Percentiles rank a stretch among this genome's conserved stretches.
Evolutionary conservation across 148 eudicot species (phyloP).

Genomic region (Camellia lanceoleosa): DNA sequence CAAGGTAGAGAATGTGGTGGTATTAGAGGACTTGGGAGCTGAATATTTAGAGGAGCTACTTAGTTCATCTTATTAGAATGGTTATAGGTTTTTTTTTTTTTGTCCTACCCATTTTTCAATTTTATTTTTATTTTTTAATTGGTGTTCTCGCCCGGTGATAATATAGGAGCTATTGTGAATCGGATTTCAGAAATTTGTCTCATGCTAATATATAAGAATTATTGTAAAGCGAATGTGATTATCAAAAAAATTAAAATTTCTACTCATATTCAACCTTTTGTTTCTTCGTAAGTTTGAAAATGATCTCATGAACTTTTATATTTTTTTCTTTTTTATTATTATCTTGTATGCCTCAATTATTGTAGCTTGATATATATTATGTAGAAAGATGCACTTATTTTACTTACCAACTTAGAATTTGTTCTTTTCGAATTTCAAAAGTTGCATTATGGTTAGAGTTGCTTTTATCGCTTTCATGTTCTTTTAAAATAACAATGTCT

Average conservation of each 20-base stretch:
- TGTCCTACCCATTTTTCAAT: not conserved
- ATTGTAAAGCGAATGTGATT: no score
- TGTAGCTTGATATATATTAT: not conserved
- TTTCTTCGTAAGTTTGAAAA: conserved; percentile 8
- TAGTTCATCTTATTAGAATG: conserved; percentile 1
- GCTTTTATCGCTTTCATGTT: no score
- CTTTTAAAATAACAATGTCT: no score
- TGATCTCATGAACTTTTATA: not conserved
- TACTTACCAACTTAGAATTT: not conserved
- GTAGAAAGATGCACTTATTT: not conserved
- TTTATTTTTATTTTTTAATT: not conserved
- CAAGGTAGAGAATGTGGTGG: conserved; percentile 23
- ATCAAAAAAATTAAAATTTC: no score
- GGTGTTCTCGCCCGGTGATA: no score
- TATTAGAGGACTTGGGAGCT: conserved; percentile 67
- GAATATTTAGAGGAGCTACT: conserved; percentile 57
- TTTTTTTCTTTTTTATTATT: not conserved
- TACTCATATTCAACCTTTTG: not conserved
- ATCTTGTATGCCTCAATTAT: no score
- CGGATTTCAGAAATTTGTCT: no score
- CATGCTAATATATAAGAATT: no score
- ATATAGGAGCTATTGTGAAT: no score
- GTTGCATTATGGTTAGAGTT: no score
- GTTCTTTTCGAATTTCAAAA: not conserved
- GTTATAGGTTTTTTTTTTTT: not conserved